Conservation (phyloP, 2,329 filamentous ascomycete genomes). For the Hypoxylon sp. region DNA sequence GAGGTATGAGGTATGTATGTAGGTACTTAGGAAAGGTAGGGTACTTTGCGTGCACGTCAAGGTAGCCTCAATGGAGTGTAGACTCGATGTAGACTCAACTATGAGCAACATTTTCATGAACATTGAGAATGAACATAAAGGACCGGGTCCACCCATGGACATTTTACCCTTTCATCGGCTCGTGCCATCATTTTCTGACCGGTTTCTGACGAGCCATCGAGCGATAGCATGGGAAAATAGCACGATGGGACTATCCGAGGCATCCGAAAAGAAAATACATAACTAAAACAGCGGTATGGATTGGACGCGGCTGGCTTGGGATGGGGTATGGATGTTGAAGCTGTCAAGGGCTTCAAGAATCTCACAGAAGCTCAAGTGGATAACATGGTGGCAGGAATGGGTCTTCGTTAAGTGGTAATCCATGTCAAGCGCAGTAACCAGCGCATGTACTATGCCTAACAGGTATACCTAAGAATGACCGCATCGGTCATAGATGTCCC, state of each 20-base stretch:
- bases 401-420: constrained; percentile 9
- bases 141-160: constrained; percentile 33
- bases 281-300: constrained; percentile 39
- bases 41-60: constrained; percentile 7
- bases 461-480: constrained; percentile 32
- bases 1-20: too few species aligned
- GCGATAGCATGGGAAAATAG: constrained; percentile 43
- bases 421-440: constrained; percentile 8
- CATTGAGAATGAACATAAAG: constrained; percentile 17
- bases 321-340: constrained; percentile 28
- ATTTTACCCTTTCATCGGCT: constrained; percentile 29
- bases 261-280: constrained; percentile 37
- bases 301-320: constrained; percentile 9
- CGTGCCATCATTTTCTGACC: constrained; percentile 39
- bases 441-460: constrained; percentile 6
- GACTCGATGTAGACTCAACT: constrained; percentile 6
- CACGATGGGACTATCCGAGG: constrained; percentile 43
- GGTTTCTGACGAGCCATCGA: constrained; percentile 38
- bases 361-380: constrained; percentile 29
- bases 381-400: constrained; percentile 22
- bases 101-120: too few species aligned
- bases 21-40: constrained; percentile 8
- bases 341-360: constrained; percentile 38
- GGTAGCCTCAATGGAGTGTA: neutral
- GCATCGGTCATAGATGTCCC: constrained; percentile 17